These are phyloP conservation scores for Microbotryum lychnidis-dioicae DNA, from an alignment of 1,284 basidiomycete genomes.

Conservation along the genomic window DNA sequence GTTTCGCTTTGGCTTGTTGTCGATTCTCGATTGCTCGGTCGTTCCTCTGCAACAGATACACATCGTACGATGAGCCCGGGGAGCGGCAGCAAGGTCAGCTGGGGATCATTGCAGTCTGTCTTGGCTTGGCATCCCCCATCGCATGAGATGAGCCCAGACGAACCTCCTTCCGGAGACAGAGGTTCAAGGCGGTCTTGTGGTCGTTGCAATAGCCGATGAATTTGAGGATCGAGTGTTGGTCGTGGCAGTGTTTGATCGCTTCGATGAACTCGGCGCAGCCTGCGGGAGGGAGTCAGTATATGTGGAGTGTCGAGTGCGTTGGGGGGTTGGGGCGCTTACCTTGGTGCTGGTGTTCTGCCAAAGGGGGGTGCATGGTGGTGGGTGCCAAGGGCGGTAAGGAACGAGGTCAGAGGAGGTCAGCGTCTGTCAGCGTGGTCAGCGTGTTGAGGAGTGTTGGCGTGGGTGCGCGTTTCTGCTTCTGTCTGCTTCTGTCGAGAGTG, in stretches of 20 bases:
- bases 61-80: not conserved
- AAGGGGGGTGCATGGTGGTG: slow-evolving; percentile 19
- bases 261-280: slow-evolving; percentile 24
- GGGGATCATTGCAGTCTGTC: too few relatives aligned
- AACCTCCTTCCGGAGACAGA: slow-evolving; percentile 24
- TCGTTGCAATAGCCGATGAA: slow-evolving; percentile 26
- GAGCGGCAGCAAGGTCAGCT: too few relatives aligned
- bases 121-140: not conserved
- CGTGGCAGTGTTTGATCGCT: slow-evolving; percentile 26
- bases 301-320: not conserved
- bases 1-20: slow-evolving; percentile 15
- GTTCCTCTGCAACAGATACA: slow-evolving; percentile 10
- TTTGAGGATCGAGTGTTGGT: slow-evolving; percentile 21
- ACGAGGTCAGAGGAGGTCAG: too few relatives aligned
- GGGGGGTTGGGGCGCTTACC: not conserved
- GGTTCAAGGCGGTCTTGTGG: slow-evolving; percentile 24
- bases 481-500: too few relatives aligned
- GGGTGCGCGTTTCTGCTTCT: too few relatives aligned
- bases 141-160: not conserved
- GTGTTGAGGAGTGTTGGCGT: too few relatives aligned
- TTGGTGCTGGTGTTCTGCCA: slow-evolving; percentile 26
- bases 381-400: too few relatives aligned
- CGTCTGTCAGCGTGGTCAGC: too few relatives aligned
- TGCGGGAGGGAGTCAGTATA: not conserved
- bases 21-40: slow-evolving; percentile 16